A percentile compares a stretch with the other conserved stretches of the same genome.
phyloP scores from a whole-genome alignment of 441 rosid genomes.

The Lepidium campestre region DNA sequence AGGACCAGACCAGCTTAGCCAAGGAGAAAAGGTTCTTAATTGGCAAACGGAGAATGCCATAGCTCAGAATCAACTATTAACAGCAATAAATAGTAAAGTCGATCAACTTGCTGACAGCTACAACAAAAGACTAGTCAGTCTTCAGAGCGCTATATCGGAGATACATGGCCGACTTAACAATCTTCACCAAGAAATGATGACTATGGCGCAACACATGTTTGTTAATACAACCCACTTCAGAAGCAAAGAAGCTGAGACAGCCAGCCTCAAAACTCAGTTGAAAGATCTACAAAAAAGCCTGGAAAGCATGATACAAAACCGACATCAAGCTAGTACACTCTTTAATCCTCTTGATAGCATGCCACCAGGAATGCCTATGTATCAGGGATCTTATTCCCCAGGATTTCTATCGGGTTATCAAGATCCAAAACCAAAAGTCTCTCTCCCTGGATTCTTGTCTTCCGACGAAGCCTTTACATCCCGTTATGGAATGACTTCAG shows the following conservation, averaged over 20 bases:
- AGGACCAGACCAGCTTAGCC: neutral
- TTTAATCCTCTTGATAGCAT: neutral
- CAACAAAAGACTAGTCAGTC: neutral
- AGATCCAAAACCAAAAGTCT: too few relatives aligned
- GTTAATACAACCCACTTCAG: rapidly evolving
- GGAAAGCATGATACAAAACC: neutral
- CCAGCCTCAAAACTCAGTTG: neutral
- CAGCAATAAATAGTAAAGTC: neutral
- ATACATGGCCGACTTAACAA: neutral
- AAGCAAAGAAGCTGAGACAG: neutral
- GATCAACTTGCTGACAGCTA: neutral
- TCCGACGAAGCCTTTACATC: too few relatives aligned
- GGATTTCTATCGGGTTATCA: too few relatives aligned
- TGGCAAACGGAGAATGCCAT: neutral
- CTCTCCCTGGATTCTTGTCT: too few relatives aligned
- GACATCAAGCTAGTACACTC: neutral
- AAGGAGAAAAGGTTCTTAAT: neutral
- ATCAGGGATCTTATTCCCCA: too few relatives aligned
- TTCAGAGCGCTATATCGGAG: rapidly evolving
- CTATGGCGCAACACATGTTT: neutral
- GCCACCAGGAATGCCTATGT: too few relatives aligned
- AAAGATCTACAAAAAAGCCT: neutral
- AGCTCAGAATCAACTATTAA: neutral
- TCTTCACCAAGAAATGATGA: neutral
- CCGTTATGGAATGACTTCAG: too few relatives aligned